Evolutionary conservation across 768 basidiomycete species (phyloP), one percentile per base, ranked within the genome.

Genomic region (Austroboletus eburneus): DNA sequence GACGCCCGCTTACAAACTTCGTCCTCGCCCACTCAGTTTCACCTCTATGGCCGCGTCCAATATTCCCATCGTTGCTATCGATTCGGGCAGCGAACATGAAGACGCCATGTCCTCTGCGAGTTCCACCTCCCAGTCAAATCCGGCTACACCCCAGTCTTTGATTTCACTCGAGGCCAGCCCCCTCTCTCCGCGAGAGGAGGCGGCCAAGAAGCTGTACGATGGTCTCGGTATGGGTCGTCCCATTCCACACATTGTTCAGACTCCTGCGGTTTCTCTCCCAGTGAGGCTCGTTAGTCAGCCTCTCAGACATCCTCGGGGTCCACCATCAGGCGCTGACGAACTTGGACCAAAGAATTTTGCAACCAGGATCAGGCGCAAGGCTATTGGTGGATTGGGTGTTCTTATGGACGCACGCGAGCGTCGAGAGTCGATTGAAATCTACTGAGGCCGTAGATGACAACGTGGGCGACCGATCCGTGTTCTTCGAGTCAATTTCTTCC

Each of bases 341-440:
- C 79, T 92, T 41, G 84, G 85, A 17, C 85, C 87, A 36, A 85
- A 87, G 76, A 92, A 92, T 65, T 92, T 92, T 72, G 90, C 90
- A 7, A 82, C 83, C 30, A 80, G 90, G 57, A 85, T 88, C 68
- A 78, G 89, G 67, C 80, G 87, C 59, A 81, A 86, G 74, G 89
- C 90, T 17, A 86, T 91, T 49, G 87, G 85, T 27, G 87, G 88
- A 22, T 70, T 91, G 42, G 85, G 84, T 45, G 78, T 78, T 61
- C 77, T 91, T 56, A 82, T 90, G 78, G 85, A 78, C 57, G 86
- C 88, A 27, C 80, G 88, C 50, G 88, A 89, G 72, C 78, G 85
- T 61, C 73, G 88, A 52, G 87, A 87, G 65, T 68, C 78, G 55
- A 76, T 88, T 56, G 85, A 86, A 64, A 83, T 76, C 27, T 87